A percentile compares a stretch with the other conserved stretches of the same genome.
Conservation (phyloP, 495 filamentous ascomycete genomes). For the Xylaria cubensis region DNA sequence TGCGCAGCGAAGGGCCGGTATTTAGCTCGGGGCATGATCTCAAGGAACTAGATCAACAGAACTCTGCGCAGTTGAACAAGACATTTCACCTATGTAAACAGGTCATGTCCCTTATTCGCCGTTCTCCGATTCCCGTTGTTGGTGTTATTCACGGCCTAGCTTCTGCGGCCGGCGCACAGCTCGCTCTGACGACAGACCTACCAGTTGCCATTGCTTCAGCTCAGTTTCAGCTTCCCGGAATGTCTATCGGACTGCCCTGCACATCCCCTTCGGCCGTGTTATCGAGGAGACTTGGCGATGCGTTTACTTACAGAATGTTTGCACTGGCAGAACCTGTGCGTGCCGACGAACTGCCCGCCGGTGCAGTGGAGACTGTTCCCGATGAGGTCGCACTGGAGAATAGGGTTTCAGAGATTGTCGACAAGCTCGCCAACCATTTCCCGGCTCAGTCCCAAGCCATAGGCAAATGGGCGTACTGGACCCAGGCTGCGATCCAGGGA, state of each 20-base stretch:
- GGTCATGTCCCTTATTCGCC: constrained; percentile 38
- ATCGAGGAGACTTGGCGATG: constrained; percentile 27
- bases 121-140: constrained; percentile 35
- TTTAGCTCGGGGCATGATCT: constrained; percentile 42
- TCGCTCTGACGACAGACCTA: constrained; percentile 38
- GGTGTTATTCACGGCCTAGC: constrained; percentile 34
- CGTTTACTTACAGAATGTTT: constrained; percentile 32
- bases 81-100: neutral
- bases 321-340: constrained; percentile 32
- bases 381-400: constrained; percentile 25
- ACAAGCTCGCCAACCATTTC: constrained; percentile 29
- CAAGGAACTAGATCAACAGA: constrained; percentile 24
- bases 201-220: constrained; percentile 28
- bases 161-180: constrained; percentile 38
- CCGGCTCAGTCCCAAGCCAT: constrained; percentile 37
- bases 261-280: constrained; percentile 35
- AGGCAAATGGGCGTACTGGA: constrained; percentile 43
- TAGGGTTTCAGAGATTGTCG: constrained; percentile 27
- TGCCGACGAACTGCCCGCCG: constrained; percentile 28
- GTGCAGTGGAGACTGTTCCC: constrained; percentile 25
- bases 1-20: constrained; percentile 32
- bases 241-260: constrained; percentile 38
- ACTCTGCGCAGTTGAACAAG: neutral
- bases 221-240: constrained; percentile 33
- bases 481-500: constrained; percentile 31